These are phyloP conservation scores for Kodamaea lidongshanica DNA, from an alignment of 805 yeast genomes.

Conservation along the genomic window DNA sequence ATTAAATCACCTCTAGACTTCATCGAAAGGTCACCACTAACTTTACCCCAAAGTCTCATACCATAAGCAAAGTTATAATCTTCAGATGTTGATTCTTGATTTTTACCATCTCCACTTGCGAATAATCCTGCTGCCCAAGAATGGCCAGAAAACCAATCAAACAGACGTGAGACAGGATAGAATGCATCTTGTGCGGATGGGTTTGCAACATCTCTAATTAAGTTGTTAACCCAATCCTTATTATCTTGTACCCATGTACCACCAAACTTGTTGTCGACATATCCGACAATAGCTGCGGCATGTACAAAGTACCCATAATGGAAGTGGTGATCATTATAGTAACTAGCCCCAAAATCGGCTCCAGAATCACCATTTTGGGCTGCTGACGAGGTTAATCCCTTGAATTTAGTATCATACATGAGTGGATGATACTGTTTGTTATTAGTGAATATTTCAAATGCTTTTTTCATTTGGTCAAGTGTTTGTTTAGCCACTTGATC, in stretches of 20 bases:
- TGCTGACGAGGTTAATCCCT: constrained; percentile 52
- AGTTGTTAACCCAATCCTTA: constrained; percentile 18
- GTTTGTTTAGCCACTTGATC: constrained; percentile 31
- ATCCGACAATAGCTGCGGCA: constrained; percentile 75
- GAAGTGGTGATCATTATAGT: constrained; percentile 83
- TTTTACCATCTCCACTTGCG: constrained; percentile 17
- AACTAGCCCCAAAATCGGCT: constrained; percentile 65
- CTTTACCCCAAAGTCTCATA: constrained; percentile 22
- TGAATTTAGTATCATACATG: constrained; percentile 49
- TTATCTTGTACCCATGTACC: constrained; percentile 46
- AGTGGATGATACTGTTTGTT: constrained; percentile 46
- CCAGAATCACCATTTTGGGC: constrained; percentile 39
- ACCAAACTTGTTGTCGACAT: constrained; percentile 48
- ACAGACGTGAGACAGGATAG: constrained; percentile 21
- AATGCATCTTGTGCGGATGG: constrained; percentile 15
- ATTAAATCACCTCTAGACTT: constrained; percentile 22
- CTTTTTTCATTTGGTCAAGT: constrained; percentile 33
- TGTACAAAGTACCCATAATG: constrained; percentile 81
- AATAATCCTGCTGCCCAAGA: constrained; percentile 22
- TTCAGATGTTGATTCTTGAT: constrained; percentile 19
- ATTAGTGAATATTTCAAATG: constrained; percentile 34
- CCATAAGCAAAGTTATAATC: constrained; percentile 23
- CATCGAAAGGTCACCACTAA: constrained; percentile 18
- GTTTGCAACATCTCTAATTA: constrained; percentile 22
- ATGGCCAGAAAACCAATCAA: constrained; percentile 23